Conservation (phyloP, 495 filamentous ascomycete species). For the Aspergillus ostianus region DNA sequence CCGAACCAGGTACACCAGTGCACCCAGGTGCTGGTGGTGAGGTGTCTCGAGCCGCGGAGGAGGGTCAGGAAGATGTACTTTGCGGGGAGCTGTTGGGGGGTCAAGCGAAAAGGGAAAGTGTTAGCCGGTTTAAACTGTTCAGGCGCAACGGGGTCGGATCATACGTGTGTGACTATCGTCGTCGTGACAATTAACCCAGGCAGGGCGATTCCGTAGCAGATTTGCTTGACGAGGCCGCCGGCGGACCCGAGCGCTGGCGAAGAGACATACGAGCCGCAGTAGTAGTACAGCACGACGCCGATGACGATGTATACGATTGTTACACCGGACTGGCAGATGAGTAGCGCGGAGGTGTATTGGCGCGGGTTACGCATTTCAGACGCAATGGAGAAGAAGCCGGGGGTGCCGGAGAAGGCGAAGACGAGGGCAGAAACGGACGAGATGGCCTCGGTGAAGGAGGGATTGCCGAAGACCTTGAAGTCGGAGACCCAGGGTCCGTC, state of each 20-base stretch:
- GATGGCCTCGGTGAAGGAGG: slow-evolving; percentile 40
- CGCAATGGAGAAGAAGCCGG: slow-evolving; percentile 68
- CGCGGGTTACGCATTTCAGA: slow-evolving; percentile 69
- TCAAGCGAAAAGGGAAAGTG: slow-evolving; percentile 23
- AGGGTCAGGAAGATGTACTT: slow-evolving; percentile 63
- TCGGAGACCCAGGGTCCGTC: slow-evolving; percentile 31
- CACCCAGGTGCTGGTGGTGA: slow-evolving; percentile 55
- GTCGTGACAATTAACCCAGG: slow-evolving; percentile 49
- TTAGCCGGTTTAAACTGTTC: slow-evolving; percentile 31
- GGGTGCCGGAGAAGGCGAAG: slow-evolving; percentile 63
- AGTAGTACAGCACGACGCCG: slow-evolving; percentile 66
- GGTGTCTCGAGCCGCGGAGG: slow-evolving; percentile 51
- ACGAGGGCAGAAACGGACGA: slow-evolving; percentile 67
- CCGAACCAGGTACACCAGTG: slow-evolving; percentile 59
- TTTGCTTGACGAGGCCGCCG: slow-evolving; percentile 57
- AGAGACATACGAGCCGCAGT: slow-evolving; percentile 62
- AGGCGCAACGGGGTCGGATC: slow-evolving; percentile 53
- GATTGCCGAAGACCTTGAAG: slow-evolving; percentile 28
- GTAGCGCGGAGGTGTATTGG: slow-evolving; percentile 60
- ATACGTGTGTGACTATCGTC: slow-evolving; percentile 31
- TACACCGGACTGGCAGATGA: slow-evolving; percentile 39
- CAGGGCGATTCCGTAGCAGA: slow-evolving; percentile 71
- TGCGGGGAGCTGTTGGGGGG: slow-evolving; percentile 33
- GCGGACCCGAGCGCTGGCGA: slow-evolving; percentile 71
- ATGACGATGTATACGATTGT: slow-evolving; percentile 65